phyloP scores from a whole-genome alignment of 2,329 filamentous ascomycete genomes.

The Apiospora saccharicola region DNA sequence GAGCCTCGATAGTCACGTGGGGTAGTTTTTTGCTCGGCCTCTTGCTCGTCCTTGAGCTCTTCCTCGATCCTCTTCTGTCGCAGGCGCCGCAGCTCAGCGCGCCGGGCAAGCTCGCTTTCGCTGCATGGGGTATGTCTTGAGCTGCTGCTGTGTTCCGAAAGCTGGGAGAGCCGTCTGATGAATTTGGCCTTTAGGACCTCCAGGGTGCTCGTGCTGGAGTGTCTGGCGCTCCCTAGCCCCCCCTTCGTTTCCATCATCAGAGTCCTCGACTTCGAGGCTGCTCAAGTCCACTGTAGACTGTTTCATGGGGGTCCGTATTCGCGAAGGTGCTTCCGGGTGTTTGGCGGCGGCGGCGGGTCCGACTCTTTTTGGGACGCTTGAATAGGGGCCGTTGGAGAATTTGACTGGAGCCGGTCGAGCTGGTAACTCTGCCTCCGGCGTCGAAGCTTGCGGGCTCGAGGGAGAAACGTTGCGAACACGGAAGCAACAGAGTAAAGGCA shows the following conservation, averaged over 20 bases:
- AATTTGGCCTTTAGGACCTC: conserved; percentile 54
- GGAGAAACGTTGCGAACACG: conserved; percentile 31
- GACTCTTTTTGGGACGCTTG: not conserved
- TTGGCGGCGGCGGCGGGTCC: not conserved
- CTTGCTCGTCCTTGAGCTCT: conserved; percentile 58
- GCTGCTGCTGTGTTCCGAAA: conserved; percentile 46
- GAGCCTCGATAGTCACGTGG: too few relatives aligned
- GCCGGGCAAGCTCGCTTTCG: conserved; percentile 60
- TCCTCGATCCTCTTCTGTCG: conserved; percentile 65
- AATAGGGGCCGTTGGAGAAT: conserved; percentile 32
- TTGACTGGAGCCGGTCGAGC: conserved; percentile 35
- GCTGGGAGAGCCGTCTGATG: conserved; percentile 55
- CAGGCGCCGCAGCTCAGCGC: conserved; percentile 63
- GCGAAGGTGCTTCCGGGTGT: conserved; percentile 23
- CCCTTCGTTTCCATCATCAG: conserved; percentile 37
- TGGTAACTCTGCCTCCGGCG: conserved; percentile 34
- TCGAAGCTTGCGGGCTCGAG: conserved; percentile 29
- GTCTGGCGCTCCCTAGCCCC: conserved; percentile 26
- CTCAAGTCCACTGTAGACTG: conserved; percentile 38
- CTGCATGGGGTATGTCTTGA: conserved; percentile 53
- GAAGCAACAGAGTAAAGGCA: conserved; percentile 48
- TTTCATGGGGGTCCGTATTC: conserved; percentile 35
- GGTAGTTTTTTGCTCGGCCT: conserved; percentile 39
- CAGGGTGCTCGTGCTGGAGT: conserved; percentile 49
- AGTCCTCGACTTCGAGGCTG: conserved; percentile 52